These are phyloP conservation scores for Paecilomyces niveus DNA, from an alignment of 2,329 filamentous ascomycete species.

Conservation along the genomic window DNA sequence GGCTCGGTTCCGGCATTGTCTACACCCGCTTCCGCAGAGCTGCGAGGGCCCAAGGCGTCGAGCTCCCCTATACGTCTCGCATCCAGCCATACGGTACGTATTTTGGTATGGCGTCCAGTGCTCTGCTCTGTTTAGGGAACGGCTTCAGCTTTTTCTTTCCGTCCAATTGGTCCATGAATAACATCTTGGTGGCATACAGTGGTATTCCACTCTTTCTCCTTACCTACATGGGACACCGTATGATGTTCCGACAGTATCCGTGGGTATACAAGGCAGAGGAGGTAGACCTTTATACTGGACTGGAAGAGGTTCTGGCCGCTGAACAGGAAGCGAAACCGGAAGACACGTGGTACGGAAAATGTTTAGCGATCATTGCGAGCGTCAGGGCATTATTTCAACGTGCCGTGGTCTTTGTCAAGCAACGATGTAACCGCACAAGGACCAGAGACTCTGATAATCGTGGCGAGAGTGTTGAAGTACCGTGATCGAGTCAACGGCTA, in stretches of 20 bases:
- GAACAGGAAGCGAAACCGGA: neutral
- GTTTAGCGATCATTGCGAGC: neutral
- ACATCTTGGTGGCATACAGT: slow-evolving; percentile 62
- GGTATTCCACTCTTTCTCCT: slow-evolving; percentile 55
- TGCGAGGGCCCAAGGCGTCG: slow-evolving; percentile 35
- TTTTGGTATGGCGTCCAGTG: slow-evolving; percentile 43
- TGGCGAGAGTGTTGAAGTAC: neutral
- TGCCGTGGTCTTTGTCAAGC: neutral
- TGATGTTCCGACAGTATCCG: slow-evolving; percentile 39
- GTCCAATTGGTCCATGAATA: slow-evolving; percentile 33
- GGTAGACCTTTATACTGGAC: slow-evolving; percentile 47
- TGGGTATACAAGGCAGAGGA: slow-evolving; percentile 45
- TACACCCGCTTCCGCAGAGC: slow-evolving; percentile 55
- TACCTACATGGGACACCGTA: slow-evolving; percentile 49
- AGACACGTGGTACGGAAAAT: neutral
- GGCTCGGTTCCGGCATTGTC: slow-evolving; percentile 58
- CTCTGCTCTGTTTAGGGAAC: slow-evolving; percentile 64
- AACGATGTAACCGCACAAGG: neutral
- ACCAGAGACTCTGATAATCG: neutral
- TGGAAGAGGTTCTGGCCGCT: slow-evolving; percentile 30
- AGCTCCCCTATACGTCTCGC: slow-evolving; percentile 47
- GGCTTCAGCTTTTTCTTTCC: slow-evolving; percentile 62
- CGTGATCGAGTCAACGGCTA: neutral
- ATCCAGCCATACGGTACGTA: slow-evolving; percentile 61
- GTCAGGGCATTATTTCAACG: neutral